phyloP scores from a whole-genome alignment of 2,329 filamentous ascomycete genomes.

The Plenodomus lindquistii region DNA sequence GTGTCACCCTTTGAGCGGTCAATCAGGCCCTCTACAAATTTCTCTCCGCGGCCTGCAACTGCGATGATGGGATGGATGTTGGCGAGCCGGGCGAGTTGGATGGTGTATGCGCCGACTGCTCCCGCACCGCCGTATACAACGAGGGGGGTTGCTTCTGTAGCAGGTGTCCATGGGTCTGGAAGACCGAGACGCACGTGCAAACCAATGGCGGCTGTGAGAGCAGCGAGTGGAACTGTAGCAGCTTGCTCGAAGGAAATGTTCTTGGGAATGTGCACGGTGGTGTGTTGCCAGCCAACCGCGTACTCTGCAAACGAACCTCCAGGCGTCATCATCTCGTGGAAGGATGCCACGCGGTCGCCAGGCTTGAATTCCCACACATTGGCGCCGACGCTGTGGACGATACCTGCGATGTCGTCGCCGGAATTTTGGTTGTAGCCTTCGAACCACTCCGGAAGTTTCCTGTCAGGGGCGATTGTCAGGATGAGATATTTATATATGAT shows the following conservation, averaged over 20 bases:
- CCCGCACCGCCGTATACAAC: slow-evolving; percentile 49
- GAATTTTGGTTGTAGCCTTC: slow-evolving; percentile 44
- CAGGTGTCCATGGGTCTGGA: slow-evolving; percentile 45
- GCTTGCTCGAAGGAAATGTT: slow-evolving; percentile 57
- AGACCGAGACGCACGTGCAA: slow-evolving; percentile 49
- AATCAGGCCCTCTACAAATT: slow-evolving; percentile 44
- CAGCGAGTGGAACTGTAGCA: slow-evolving; percentile 51
- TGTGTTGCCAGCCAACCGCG: slow-evolving; percentile 58
- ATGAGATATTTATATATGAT: no score
- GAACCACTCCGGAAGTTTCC: slow-evolving; percentile 29
- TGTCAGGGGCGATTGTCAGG: slow-evolving; percentile 3
- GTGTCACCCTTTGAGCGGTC: slow-evolving; percentile 47
- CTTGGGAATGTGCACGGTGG: slow-evolving; percentile 60
- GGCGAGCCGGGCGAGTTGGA: slow-evolving; percentile 45
- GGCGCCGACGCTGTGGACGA: slow-evolving; percentile 59
- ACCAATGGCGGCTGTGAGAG: slow-evolving; percentile 53
- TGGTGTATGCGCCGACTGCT: slow-evolving; percentile 48
- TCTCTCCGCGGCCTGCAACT: slow-evolving; percentile 46
- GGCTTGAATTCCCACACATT: slow-evolving; percentile 61
- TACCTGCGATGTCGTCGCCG: slow-evolving; percentile 61
- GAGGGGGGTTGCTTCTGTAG: slow-evolving; percentile 26
- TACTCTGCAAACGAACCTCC: slow-evolving; percentile 66
- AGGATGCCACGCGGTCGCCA: slow-evolving; percentile 61
- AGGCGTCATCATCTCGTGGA: slow-evolving; percentile 57
- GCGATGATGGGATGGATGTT: slow-evolving; percentile 50